Evolutionary conservation across 805 yeast species (phyloP), one percentile per base, ranked within the genome.

Genomic region (Myxozyma mucilagina): DNA sequence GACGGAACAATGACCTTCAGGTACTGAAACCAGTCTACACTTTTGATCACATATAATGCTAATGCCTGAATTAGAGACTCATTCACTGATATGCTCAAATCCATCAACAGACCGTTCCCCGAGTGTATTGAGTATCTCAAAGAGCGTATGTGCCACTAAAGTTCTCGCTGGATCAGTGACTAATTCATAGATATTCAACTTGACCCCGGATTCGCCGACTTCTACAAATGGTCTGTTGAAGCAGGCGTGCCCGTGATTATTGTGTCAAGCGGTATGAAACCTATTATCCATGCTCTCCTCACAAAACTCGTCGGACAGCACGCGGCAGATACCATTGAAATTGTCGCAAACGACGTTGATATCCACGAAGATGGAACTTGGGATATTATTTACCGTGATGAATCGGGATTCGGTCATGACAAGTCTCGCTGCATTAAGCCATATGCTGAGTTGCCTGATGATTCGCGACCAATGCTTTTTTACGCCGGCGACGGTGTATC

Each of bases 401-500:
- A 87, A 57, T 83, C 96, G 10, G 80, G 85, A 13, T 92, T 90
- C 74, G 99, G 99, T 53, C 99, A 94, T 74, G 97, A 94, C 76
- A 94, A 94, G 78, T 86, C 97, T 35, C 80, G 83, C 59, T 87
- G 94, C 34, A 93, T 94, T 69, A 80, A 82, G 59, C 73, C 79
- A 60, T 71, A 77, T 70, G 76, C 76, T 24, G 59, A 66, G 53
- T 68, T 71, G 41, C 70, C 74, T 8, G 72, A 73, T 20, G 73
- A 69, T 7, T 70, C 74, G 20, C 80, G 83, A 52, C 96, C 96
- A 14, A 78, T 79, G 43, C 80, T 90, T 68, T 90, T 93, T 73
- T 94, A 94, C 79, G 89, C 96, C 71, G 99, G 99, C 61, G 99
- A 94, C 74, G 99, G 99, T 66, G 97, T 94, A 36, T 87, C 96